Base-by-base conservation (phyloP, 2,329 filamentous ascomycete genomes). In the Clarireedia paspali region DNA sequence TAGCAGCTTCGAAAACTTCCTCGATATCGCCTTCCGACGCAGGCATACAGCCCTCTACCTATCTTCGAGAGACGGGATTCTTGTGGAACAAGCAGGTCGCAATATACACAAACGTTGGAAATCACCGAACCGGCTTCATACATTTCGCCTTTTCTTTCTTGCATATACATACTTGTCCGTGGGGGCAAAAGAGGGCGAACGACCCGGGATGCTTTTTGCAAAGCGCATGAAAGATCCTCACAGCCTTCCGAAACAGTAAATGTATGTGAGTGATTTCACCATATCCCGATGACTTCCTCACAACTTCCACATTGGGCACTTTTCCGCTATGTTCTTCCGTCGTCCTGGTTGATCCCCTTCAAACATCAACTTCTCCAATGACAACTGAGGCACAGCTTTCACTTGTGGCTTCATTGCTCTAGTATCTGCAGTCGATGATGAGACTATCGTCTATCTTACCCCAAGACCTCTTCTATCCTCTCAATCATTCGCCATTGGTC, bases 241-340 rank as follows among this genome's bases (percentile, higher is more conserved):
- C 62, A 56, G 57, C 62, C 60, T 47, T 57, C 54, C 61, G 66
- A 68, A 68, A 68, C 66, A 64, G 55, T 57, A 64, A 63, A 59
- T 67, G 66, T 68, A 67, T 51, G 64, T 63, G 57, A 50, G 58
- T 58, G 51, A 57, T 60, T 62, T 64, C 57, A 52, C 26, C 30
- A 59, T n/a, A 26, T 38, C 34, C 15, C 15, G 48, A 57, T 14
- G 36, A 23, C 20, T 27, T 27, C 30, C 15, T 48, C 44, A 40
- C 20, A n/a, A n/a, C 20, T 45, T 24, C 26, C 23, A 26, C 20
- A 12, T 38, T 47, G 26, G 40, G 46, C 49, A 47, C 4, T 48
- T 46, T 45, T 46, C 2, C 47, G 38, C n/a, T 34, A 38, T n/a
- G 10, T 15, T n/a, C 10, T 36, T 45, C 27, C 20, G 27, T 36